Conservation (phyloP, 2,329 filamentous ascomycete genomes). For the Penicillium sp. region DNA sequence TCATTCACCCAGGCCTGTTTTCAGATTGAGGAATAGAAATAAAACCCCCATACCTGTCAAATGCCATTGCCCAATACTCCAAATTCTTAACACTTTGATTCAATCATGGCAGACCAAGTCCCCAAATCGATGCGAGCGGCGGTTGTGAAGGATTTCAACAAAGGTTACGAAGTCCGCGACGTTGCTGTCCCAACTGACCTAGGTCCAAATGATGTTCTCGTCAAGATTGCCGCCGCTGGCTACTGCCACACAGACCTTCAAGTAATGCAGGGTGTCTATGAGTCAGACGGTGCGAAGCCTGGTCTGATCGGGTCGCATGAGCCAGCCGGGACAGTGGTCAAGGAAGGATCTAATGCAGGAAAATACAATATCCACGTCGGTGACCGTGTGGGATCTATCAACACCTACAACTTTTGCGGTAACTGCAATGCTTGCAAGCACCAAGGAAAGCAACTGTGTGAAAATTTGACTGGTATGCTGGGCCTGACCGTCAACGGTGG, state of each 20-base stretch:
- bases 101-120: conserved; percentile 13
- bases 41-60: too few relatives aligned
- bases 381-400: conserved; percentile 34
- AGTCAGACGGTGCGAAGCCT: conserved; percentile 28
- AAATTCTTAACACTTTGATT: not conserved
- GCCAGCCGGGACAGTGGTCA: conserved; percentile 35
- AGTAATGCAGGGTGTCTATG: conserved; percentile 23
- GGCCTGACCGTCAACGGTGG: conserved; percentile 56
- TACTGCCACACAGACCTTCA: conserved; percentile 27
- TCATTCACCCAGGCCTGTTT: not conserved
- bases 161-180: conserved; percentile 25
- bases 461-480: conserved; percentile 34
- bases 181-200: conserved; percentile 16
- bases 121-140: conserved; percentile 17
- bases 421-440: conserved; percentile 11
- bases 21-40: not conserved
- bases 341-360: conserved; percentile 28
- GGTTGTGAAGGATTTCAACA: conserved; percentile 23
- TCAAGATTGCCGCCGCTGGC: conserved; percentile 18
- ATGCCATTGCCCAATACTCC: too few relatives aligned
- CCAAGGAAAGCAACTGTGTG: conserved; percentile 29
- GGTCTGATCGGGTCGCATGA: conserved; percentile 39
- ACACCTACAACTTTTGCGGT: conserved; percentile 34
- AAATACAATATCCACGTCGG: conserved; percentile 32
- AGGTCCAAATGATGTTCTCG: conserved; percentile 19